phyloP scores from a whole-genome alignment of 163 green algal species.

The Prototheca cutis region DNA sequence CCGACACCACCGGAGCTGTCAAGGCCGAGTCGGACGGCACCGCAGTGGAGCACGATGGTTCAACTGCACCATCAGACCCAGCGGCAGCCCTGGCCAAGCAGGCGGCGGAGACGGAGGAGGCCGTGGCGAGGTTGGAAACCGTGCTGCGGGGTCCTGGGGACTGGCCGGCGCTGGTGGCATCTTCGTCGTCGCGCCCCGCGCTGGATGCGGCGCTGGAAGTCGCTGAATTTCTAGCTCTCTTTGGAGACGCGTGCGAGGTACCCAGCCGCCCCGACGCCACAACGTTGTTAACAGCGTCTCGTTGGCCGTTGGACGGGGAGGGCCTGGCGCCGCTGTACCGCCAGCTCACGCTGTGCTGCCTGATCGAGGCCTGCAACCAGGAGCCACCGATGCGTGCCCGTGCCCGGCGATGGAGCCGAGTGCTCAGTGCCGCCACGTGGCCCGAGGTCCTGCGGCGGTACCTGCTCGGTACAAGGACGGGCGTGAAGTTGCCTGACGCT shows the following conservation, averaged over 20 bases:
- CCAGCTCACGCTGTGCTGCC: conserved; percentile 30
- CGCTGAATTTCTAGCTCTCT: conserved; percentile 43
- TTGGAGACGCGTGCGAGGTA: conserved; percentile 29
- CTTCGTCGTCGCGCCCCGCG: too few relatives aligned
- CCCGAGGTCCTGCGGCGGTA: conserved; percentile 56
- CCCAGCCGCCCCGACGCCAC: neutral
- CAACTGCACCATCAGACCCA: neutral
- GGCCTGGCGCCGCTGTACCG: conserved; percentile 29
- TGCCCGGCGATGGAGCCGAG: conserved; percentile 28
- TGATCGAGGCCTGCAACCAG: conserved; percentile 38
- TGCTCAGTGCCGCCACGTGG: conserved; percentile 35
- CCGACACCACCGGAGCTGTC: too few relatives aligned
- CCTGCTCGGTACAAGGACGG: conserved; percentile 35
- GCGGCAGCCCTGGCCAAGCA: neutral
- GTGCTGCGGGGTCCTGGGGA: conserved; percentile 16
- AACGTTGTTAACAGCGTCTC: conserved; percentile 16
- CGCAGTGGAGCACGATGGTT: neutral
- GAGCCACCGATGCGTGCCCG: conserved; percentile 19
- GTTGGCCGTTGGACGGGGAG: conserved; percentile 25
- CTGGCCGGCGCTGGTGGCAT: too few relatives aligned
- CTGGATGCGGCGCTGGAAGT: conserved; percentile 29
- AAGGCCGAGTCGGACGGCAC: neutral
- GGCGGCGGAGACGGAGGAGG: conserved; percentile 11
- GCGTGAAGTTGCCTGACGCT: neutral
- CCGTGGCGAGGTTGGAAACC: conserved; percentile 12